Conservation (phyloP, 768 basidiomycete species). For the Lentinula guzmanii region DNA sequence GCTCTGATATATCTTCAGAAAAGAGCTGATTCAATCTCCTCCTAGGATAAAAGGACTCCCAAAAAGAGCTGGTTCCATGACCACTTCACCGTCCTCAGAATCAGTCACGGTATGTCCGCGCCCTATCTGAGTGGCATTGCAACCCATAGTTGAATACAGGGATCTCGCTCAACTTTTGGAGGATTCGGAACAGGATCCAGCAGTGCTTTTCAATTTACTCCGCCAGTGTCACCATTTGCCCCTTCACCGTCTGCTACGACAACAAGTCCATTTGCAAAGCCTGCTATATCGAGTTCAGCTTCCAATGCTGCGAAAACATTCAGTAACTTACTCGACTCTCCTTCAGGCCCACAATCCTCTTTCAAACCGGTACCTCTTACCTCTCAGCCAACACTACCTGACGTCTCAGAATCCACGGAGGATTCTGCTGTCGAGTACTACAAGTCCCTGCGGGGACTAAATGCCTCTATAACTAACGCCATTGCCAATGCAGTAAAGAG, state of each 20-base stretch:
- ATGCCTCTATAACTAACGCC: slow-evolving; percentile 56
- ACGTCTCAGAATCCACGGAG: slow-evolving; percentile 14
- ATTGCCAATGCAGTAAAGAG: slow-evolving; percentile 52
- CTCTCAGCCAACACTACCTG: slow-evolving; percentile 11
- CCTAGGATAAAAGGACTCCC: slow-evolving; percentile 65
- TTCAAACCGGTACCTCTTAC: slow-evolving; percentile 8
- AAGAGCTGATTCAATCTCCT: slow-evolving; percentile 9
- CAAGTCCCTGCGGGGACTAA: slow-evolving; percentile 68
- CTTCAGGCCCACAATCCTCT: not conserved
- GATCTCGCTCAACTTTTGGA: slow-evolving; percentile 37
- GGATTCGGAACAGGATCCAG: slow-evolving; percentile 40
- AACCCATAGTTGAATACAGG: slow-evolving; percentile 9
- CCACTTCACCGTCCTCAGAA: slow-evolving; percentile 13
- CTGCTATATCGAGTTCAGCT: slow-evolving; percentile 27
- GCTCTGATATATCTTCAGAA: not conserved
- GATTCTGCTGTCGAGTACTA: slow-evolving; percentile 48
- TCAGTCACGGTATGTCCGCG: not conserved
- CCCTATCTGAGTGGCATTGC: slow-evolving; percentile 9
- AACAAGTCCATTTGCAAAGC: slow-evolving; percentile 14
- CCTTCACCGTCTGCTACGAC: slow-evolving; percentile 10
- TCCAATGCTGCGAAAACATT: slow-evolving; percentile 48
- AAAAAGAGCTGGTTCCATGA: slow-evolving; percentile 32
- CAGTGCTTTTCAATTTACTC: slow-evolving; percentile 33
- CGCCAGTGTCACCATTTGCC: slow-evolving; percentile 19
- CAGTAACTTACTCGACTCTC: slow-evolving; percentile 34